Evolutionary conservation across 2,329 filamentous ascomycete species (phyloP).

Genomic region (Karstenula rhodostoma): DNA sequence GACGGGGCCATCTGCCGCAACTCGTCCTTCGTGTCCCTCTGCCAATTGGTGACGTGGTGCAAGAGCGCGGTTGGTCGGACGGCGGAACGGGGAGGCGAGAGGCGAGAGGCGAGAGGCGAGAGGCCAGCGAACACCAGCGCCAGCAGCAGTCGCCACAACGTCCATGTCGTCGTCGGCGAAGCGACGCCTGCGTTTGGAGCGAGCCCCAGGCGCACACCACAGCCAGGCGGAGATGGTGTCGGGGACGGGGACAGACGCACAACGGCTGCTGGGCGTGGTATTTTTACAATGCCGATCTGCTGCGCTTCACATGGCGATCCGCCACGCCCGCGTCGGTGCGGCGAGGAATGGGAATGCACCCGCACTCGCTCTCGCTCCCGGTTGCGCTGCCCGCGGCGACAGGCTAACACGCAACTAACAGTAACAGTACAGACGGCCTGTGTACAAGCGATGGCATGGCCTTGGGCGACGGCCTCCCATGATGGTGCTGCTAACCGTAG

Average conservation of each 20-base stretch:
- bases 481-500: not conserved
- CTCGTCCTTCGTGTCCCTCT: conserved; percentile 6
- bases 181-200: not conserved
- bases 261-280: not conserved
- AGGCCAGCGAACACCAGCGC: not conserved
- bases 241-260: too few species aligned
- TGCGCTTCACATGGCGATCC: conserved; percentile 7
- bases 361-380: not conserved
- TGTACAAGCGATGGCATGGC: not conserved
- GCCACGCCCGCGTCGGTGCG: conserved; percentile 2
- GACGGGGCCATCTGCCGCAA: conserved; percentile 18
- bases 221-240: not conserved
- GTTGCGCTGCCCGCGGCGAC: too few species aligned
- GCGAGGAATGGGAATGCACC: conserved; percentile 9
- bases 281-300: conserved; percentile 13
- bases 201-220: not conserved
- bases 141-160: not conserved
- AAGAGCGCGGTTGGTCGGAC: conserved; percentile 1
- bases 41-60: conserved; percentile 29
- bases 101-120: not conserved
- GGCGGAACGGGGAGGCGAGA: not conserved
- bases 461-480: not conserved
- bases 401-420: too few species aligned
- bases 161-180: not conserved
- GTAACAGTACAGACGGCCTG: too few species aligned